Base-by-base conservation (phyloP, 108 stramenopile species). In the Cyclotella cryptica region DNA sequence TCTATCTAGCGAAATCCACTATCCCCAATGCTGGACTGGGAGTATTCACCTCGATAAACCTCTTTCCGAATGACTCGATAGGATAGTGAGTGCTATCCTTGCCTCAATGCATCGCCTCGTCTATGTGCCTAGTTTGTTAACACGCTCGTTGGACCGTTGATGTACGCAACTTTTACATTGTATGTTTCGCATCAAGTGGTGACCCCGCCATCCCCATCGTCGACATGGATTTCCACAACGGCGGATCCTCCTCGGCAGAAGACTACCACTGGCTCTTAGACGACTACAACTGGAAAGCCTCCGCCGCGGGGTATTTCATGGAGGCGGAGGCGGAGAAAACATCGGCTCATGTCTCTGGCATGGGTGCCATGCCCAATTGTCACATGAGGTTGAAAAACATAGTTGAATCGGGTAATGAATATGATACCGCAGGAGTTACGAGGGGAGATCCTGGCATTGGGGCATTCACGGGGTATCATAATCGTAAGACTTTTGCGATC, bases 1-100 rank as follows among this genome's bases (percentile, higher is more conserved):
- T 93, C 26, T 93, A 89, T 52, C 72, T 93, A 24, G 92, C 92
- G 26, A 71, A 78, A 66, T 85, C 83, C 0, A 89, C 90, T 7
- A 93, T 93, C 63, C 81, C 84, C 7, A 74, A 85, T 57, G 90
- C 88, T 57, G 92, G 92, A 1, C 52, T 90, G 19, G 92, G 92
- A 18, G 74, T 91, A 10, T 93, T 89, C 67, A 88, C 90, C 15
- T 59, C 72, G 27, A 59, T 61, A 21, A 42, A 65, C 11, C 62
- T 84, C 10, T 26, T 71, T 57, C 26, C 21, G 13, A 74, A 79
- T 29, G 86, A 86, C 47, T 40, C 46, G 12, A 44, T 89, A 62
- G 85, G 82, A 19, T 58, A 57, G 55, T 55, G 55, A 55, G 55
- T 55, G 19, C 35, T 6, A 35, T 35, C 2, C 4, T 35, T 35